Base-by-base conservation (phyloP, 768 basidiomycete species). In the Zangia roseola region DNA sequence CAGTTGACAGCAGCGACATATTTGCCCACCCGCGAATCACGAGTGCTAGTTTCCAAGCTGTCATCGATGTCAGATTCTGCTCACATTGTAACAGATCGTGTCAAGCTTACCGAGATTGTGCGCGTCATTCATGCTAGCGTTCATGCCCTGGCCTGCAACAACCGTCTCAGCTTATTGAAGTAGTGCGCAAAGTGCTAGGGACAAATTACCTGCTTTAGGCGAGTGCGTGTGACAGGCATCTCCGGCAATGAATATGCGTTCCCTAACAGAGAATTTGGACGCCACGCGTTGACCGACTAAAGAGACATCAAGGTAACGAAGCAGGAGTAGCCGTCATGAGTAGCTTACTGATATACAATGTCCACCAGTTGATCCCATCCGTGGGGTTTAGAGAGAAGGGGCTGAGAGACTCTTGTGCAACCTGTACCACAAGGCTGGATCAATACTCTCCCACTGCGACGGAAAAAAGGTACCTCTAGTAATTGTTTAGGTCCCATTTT, bases 261-360 rank as follows among this genome's bases (percentile, higher is more conserved):
- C 62, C 34, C 72, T 52, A 1, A 70, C 56, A 2, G 75, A 73
- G 61, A 75, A 83, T n/a, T 65, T 66, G 25, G 77, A 71, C 13
- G 80, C 79, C 8, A 82, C 75, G 5, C 81, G 73, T 56, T 83
- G 80, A 2, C 79, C 79, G 41, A 82, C 80, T 79, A 31, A 26
- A 21, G 14, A 25, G 35, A 21, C 10, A 16, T 54, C 28, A 44
- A 40, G 10, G n/a, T 5, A 40, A 28, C 10, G 19, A 43, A 24
- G 33, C 23, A 21, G 10, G 9, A 24, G 35, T 37, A 28, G 20
- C 1, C 41, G 4, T 10, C 19, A 20, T 2, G 19, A 8, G 36
- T 43, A 19, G 26, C 72, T 49, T 47, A 77, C 79, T 74, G 47
- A 72, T 69, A 52, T 80, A 81, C 0, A 75, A 45, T 13, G 79